Base-by-base conservation (phyloP, 805 yeast species). In the Maudiozyma saulgeensis region DNA sequence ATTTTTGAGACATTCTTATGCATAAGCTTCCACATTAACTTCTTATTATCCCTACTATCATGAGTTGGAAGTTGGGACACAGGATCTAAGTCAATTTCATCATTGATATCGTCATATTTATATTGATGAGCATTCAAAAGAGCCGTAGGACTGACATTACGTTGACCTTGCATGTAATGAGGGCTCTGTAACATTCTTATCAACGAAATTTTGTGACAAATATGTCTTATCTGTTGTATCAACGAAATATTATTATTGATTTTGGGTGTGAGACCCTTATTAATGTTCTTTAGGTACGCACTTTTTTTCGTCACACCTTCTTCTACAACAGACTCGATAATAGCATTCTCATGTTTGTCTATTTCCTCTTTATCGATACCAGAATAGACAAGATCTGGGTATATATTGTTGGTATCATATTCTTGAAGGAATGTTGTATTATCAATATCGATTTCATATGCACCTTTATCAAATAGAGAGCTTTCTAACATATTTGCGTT, bases 181-280 rank as follows among this genome's bases (percentile, higher is more conserved):
- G 68, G 60, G 35, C 51, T 64, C 67, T 93, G 98, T 84, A 93
- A 84, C 61, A 90, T 90, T 55, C 96, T 74, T 51, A 93, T 87
- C 45, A 89, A 70, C 4, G 91, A 82, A 19, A 93, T 87, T 64
- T 90, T 90, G 68, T 88, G 86, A 63, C 97, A 90, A 4, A 87
- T 74, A 54, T 82, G 85, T 50, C 99, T 73, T 35, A 93, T 85
- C 56, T 88, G 88, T 68, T 91, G 97, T 74, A 93, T 87, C 54
- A 84, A 78, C 1, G 73, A 69, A 42, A 93, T 81, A 57, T 90
- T 93, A 19, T 76, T 74, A 56, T 78, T 73, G 49, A 87, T 69
- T 8, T 79, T 69, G 15, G 75, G 73, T 49, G 81, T 79, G 45
- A 88, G 70, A 0, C 96, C 95, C 16, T 72, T 71, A 15, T 72